Evolutionary conservation across 768 basidiomycete genomes (phyloP), one percentile per base, ranked within the genome.

Genomic region (Naganishia antarctica): DNA sequence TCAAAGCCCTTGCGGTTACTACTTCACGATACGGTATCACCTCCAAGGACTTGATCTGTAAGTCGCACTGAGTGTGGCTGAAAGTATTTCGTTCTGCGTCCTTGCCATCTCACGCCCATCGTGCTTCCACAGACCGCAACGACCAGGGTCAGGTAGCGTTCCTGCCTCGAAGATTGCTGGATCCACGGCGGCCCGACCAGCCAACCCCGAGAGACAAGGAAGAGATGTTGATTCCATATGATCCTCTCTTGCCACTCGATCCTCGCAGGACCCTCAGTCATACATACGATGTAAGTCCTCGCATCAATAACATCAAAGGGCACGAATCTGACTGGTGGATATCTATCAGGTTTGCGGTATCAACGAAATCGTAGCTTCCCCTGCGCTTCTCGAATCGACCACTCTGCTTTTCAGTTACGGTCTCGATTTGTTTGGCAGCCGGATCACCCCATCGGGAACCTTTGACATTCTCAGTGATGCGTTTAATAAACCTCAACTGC

Each of bases 401-500:
- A 91, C 91, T 0, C 78, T 97, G 6, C 84, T 97, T 28, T 85
- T 97, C 71, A 84, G 86, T 0, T 86, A 86, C 70, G 93, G 94
- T 4, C 81, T 92, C 8, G 94, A 98, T 78, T 81, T 97, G 68
- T 97, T 97, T 82, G 80, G 86, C 28, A 90, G 90, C 12, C 84
- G 91, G 16, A 82, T 90, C 4, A 83, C 89, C 41, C 91, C 93
- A 1, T 92, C 90, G 12, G 85, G 84, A 43, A 90, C 91, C 21
- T 98, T 98, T 71, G 94, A 98, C 73, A 86, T 96, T 26, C 83
- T 98, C 8, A 90, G 84, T 70, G 88, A 92, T 76, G 86, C 81
- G 71, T 98, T 98, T 78, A 97, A 97, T 80, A 96, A 97, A 80
- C 81, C 80, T 0, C 94, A 98, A 76, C 81, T 98, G 25, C 84